Evolutionary conservation across 2,329 filamentous ascomycete species (phyloP).

Genomic region (Sporothrix pallida): DNA sequence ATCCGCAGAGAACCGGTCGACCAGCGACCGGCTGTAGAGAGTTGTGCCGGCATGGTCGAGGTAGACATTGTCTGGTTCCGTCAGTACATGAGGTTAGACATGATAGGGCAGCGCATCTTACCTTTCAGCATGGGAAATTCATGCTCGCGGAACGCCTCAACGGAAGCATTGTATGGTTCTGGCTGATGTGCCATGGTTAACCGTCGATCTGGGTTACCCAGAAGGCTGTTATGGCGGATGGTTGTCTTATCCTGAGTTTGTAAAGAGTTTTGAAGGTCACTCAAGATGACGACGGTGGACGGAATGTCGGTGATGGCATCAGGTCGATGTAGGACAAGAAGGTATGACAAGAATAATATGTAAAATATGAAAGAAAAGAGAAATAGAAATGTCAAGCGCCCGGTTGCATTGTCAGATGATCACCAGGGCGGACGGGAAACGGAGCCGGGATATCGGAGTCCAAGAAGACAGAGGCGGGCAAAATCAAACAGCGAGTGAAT

Average conservation of each 20-base stretch:
- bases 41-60: constrained; percentile 97
- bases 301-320: neutral
- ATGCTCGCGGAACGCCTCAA: constrained; percentile 62
- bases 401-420: neutral
- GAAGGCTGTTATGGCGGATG: neutral
- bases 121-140: constrained; percentile 76
- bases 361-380: constrained; percentile 6
- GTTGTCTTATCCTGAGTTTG: neutral
- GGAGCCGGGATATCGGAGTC: constrained; percentile 2
- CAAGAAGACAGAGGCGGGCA: neutral
- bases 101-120: constrained; percentile 41
- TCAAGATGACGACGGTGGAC: neutral
- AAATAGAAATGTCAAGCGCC: neutral
- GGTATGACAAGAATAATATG: neutral
- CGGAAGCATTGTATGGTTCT: constrained; percentile 59
- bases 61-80: constrained; percentile 69
- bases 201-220: neutral
- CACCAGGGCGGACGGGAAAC: neutral
- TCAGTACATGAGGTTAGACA: constrained; percentile 33
- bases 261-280: neutral
- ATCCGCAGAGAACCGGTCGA: constrained; percentile 79
- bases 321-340: neutral
- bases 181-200: constrained; percentile 3
- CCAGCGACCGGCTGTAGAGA: constrained; percentile 76
- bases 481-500: neutral